These are phyloP conservation scores for Diophrys appendiculata DNA, from an alignment of 73 alveolate species.

Conservation along the genomic window DNA sequence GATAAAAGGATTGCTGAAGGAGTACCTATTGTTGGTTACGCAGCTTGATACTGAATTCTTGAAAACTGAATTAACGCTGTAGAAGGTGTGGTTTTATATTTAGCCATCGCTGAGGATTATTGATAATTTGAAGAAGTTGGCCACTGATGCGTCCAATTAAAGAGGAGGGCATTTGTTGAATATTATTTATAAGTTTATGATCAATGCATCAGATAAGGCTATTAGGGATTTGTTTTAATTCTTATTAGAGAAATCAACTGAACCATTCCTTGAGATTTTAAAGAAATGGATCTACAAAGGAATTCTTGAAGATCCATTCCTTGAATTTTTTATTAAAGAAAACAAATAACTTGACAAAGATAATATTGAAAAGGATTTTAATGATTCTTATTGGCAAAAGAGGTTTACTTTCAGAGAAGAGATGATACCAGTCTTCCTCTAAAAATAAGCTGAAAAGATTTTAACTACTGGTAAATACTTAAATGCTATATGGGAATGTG, in stretches of 20 bases:
- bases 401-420: slow-evolving; percentile 86
- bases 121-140: slow-evolving; percentile 81
- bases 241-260: slow-evolving; percentile 86
- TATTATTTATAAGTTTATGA: slow-evolving; percentile 77
- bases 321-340: slow-evolving; percentile 90
- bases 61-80: slow-evolving; percentile 81
- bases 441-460: slow-evolving; percentile 78
- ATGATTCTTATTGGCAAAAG: slow-evolving; percentile 91
- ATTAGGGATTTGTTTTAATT: slow-evolving; percentile 78
- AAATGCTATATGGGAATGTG: slow-evolving; percentile 90
- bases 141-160: slow-evolving; percentile 73
- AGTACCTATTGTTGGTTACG: slow-evolving; percentile 87
- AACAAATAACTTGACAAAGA: slow-evolving; percentile 78
- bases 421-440: slow-evolving; percentile 85
- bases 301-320: slow-evolving; percentile 89
- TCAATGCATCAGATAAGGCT: slow-evolving; percentile 83
- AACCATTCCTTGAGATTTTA: slow-evolving; percentile 91
- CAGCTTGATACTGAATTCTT: slow-evolving; percentile 91
- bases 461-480: slow-evolving; percentile 92
- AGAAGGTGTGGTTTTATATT: slow-evolving; percentile 92
- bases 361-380: slow-evolving; percentile 83
- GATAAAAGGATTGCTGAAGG: slow-evolving; percentile 82
- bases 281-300: slow-evolving; percentile 95
- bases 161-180: slow-evolving; percentile 95
- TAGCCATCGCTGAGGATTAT: slow-evolving; percentile 88